Evolutionary conservation across 352 stramenopile genomes (phyloP), one percentile per base, ranked within the genome.

Genomic region (Globisporangium heterothallicum): DNA sequence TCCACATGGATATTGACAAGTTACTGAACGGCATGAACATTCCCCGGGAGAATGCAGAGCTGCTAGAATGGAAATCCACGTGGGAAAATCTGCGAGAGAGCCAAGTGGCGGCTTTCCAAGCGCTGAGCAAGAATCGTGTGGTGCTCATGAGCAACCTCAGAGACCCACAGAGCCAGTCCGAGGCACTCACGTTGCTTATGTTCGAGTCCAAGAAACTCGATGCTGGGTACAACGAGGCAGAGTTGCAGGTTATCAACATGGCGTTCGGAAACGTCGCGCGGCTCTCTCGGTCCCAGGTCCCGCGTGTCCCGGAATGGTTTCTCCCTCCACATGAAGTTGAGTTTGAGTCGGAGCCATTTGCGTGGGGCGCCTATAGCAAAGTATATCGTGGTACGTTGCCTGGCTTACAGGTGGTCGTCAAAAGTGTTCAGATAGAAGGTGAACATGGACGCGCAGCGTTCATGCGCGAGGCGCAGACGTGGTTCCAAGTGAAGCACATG

Each of bases 261-360:
- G 52, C 52, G 14, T 47, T 59, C 44, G 29, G 0, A 3, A 34
- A n/a, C 6, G 24, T 38, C 4, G 18, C 42, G 1, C 22, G 22
- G 1, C 27, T 47, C 49, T 47, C 47, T 10, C 30, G 27, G 6
- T 45, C 29, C 18, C 29, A 34, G 32, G 9, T 35, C 4, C 42
- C 41, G n/a, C 41, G 22, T 3, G 27, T 46, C 18, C 3, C 16
- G 1, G 32, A 29, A 26, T 59, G 52, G 52, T 47, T 59, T 10
- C 32, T 59, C 22, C 52, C 52, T 21, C 44, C 42, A 1, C 44
- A 53, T 35, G 12, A 48, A 9, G 8, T 59, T 24, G 43, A 38
- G 12, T 47, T 8, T 32, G 26, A 47, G 3, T 12, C 14, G 1
- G 13, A 42, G 8, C 19, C 30, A 10, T 59, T 58, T n/a, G 35